Conservation (phyloP, 176 grass and related monocot species). For the Musa schizocarpa region DNA sequence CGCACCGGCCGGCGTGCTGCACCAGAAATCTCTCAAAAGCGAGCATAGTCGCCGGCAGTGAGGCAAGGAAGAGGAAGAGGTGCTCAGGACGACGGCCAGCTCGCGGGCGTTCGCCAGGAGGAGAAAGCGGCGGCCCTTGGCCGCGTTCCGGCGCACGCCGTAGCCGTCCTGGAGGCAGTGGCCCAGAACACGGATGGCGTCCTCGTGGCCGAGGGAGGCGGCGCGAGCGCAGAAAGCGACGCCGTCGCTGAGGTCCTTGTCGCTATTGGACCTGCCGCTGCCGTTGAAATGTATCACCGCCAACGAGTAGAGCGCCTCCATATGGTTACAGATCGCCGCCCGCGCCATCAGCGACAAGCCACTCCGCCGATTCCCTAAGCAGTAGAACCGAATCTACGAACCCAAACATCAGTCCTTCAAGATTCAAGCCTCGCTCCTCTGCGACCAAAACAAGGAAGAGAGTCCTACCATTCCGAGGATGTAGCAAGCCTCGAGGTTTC, state of each 20-base stretch:
- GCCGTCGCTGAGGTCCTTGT: constrained; percentile 39
- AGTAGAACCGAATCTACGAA: constrained; percentile 48
- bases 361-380: constrained; percentile 24
- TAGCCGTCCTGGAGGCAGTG: constrained; percentile 68
- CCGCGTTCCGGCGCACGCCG: constrained; percentile 31
- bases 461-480: constrained; percentile 56
- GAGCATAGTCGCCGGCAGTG: neutral
- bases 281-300: constrained; percentile 70
- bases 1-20: neutral
- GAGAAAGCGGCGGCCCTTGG: constrained; percentile 29
- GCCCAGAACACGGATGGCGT: constrained; percentile 50
- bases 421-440: too few species aligned
- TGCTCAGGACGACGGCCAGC: constrained; percentile 1
- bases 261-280: constrained; percentile 32
- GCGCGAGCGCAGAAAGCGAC: constrained; percentile 41
- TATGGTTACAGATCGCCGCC: constrained; percentile 33
- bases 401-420: neutral
- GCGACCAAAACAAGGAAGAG: neutral
- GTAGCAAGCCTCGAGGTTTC: constrained; percentile 55
- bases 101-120: constrained; percentile 41
- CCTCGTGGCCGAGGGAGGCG: constrained; percentile 42
- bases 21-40: constrained; percentile 4
- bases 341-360: constrained; percentile 35
- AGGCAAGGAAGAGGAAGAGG: neutral
- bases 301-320: constrained; percentile 43